Base-by-base conservation (phyloP, 2,329 filamentous ascomycete genomes). In the Beauveria rudraprayagi region DNA sequence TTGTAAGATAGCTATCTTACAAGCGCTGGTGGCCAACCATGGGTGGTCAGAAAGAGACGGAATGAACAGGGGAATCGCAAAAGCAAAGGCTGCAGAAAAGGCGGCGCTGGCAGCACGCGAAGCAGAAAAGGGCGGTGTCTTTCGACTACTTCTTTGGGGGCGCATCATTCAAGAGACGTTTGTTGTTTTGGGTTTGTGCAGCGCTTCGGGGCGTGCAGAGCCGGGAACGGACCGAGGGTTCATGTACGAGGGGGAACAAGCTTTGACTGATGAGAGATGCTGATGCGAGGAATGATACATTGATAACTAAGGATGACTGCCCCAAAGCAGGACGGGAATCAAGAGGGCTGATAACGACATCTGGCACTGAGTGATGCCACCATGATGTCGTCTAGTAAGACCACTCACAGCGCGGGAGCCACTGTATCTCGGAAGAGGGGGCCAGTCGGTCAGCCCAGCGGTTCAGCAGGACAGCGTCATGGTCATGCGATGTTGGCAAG, bases 391-490 rank as follows among this genome's bases (percentile, higher is more conserved):
- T 10, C 19, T 28, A 17, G 26, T 56, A 17, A 46, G 53, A 37
- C 41, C 43, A 47, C 54, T 56, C 47, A 47, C 28, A 46, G 54
- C 24, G 43, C 53, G 16, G 55, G 44, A 46, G 37, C 55, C 24
- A 40, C 30, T 24, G 55, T 48, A 57, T 48, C 24, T 40, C 10
- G 7, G n/a, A 34, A n/a, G 9, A 46, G 30, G 46, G 30, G 16
- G n/a, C 22, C n/a, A 17, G 48, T 14, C 34, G 40, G 58, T 60
- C 58, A 60, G 58, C 37, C 48, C 30, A 50, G 19, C 30, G 10
- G 41, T 19, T 16, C 58, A 60, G 58, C 58, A 43, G 58, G 46
- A 54, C 50, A 30, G 51, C 14, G 50, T 54, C 58, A 48, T 48
- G 50, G 26, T 30, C 19, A 28, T 44, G 22, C 3, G 34, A 16